Evolutionary conservation across 805 yeast genomes (phyloP).

Genomic region (Metschnikowia sp.): DNA sequence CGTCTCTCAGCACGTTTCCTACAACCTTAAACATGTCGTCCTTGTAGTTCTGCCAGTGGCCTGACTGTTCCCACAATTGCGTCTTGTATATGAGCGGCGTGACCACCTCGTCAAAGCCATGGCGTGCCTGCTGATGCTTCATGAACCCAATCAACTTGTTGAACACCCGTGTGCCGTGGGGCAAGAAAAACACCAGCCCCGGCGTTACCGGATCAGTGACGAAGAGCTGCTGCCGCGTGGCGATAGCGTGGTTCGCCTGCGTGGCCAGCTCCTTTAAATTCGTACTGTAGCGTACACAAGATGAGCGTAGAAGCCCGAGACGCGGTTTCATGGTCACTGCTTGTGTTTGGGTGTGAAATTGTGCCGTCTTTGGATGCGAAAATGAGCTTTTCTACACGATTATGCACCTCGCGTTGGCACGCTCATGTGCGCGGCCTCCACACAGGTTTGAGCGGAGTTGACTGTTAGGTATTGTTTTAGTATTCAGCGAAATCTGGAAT

Average conservation of each 20-base stretch:
- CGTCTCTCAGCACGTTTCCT: constrained; percentile 45
- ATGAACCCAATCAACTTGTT: constrained; percentile 76
- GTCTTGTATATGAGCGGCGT: constrained; percentile 87
- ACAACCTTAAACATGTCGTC: constrained; percentile 92
- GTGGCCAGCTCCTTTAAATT: constrained; percentile 25
- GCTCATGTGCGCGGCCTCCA: too few relatives aligned
- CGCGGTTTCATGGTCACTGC: too few relatives aligned
- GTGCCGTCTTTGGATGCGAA: too few relatives aligned
- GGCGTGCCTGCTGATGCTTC: constrained; percentile 75
- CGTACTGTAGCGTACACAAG: neutral
- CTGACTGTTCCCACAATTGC: constrained; percentile 83
- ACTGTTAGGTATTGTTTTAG: too few relatives aligned
- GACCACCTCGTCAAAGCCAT: constrained; percentile 88
- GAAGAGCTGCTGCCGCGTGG: constrained; percentile 70
- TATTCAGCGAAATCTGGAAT: too few relatives aligned
- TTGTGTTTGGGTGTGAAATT: too few relatives aligned
- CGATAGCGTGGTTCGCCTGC: constrained; percentile 42
- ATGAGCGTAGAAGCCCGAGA: too few relatives aligned
- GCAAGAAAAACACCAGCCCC: constrained; percentile 87
- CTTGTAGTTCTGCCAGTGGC: constrained; percentile 94
- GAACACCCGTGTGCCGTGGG: constrained; percentile 87
- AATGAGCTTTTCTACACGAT: too few relatives aligned
- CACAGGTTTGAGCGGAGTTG: too few relatives aligned
- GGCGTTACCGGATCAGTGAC: constrained; percentile 81
- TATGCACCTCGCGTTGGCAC: too few relatives aligned